A percentile compares a stretch with the other conserved stretches of the same genome.
phyloP scores from a whole-genome alignment of 768 basidiomycete genomes.

The Lactifluus subvellereus region DNA sequence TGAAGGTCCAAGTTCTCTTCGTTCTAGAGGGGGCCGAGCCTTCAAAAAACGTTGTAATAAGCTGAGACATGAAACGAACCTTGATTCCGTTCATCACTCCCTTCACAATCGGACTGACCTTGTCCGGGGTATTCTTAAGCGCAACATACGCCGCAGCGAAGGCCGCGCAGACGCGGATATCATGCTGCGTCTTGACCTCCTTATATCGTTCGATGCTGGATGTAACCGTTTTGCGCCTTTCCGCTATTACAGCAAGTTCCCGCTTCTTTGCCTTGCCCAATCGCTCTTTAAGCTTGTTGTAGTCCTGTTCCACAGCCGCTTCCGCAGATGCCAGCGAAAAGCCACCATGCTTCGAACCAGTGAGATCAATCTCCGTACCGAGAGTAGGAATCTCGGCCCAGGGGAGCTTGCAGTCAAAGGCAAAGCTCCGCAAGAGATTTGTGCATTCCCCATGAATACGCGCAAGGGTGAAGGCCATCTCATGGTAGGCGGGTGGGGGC shows the following conservation, averaged over 20 bases:
- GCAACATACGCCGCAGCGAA: slow-evolving; percentile 91
- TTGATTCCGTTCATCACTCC: slow-evolving; percentile 98
- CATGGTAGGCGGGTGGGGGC: slow-evolving; percentile 79
- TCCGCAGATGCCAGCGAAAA: slow-evolving; percentile 81
- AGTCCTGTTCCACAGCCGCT: slow-evolving; percentile 62
- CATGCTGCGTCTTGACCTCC: slow-evolving; percentile 78
- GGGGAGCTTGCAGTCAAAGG: slow-evolving; percentile 81
- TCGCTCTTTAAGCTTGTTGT: slow-evolving; percentile 64
- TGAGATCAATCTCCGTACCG: slow-evolving; percentile 71
- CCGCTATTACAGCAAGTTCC: slow-evolving; percentile 64
- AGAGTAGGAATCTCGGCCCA: slow-evolving; percentile 73
- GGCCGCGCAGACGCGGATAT: slow-evolving; percentile 80
- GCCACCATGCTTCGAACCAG: slow-evolving; percentile 52
- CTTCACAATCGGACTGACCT: slow-evolving; percentile 94
- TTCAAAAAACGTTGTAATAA: background rate
- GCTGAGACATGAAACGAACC: slow-evolving; percentile 37
- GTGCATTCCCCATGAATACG: slow-evolving; percentile 78
- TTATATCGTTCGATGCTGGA: slow-evolving; percentile 72
- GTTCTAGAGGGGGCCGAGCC: slow-evolving; percentile 40
- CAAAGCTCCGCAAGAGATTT: slow-evolving; percentile 75
- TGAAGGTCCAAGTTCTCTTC: slow-evolving; percentile 90
- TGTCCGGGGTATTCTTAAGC: slow-evolving; percentile 79
- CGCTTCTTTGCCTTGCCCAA: slow-evolving; percentile 75
- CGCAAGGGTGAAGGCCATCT: slow-evolving; percentile 77
- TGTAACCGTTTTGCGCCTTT: slow-evolving; percentile 65